Evolutionary conservation across 805 yeast genomes (phyloP), one percentile per base, ranked within the genome.

Genomic region (Hanseniaspora guilliermondii): DNA sequence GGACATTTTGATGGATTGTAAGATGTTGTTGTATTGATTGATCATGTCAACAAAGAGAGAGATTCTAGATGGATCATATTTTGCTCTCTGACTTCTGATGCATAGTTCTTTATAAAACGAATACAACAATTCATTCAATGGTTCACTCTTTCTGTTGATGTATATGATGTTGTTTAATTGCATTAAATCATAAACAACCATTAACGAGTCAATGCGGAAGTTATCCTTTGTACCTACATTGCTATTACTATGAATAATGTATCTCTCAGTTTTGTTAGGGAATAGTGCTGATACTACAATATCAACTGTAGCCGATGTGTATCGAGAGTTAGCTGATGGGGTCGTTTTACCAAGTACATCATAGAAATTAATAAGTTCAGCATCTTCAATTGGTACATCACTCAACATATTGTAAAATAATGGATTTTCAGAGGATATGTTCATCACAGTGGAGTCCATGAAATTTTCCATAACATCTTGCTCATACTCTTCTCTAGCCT

Each of bases 1-100:
- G 72, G 19, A 63, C 41, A 2, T 58, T 41, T 21, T 61, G 39
- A 8, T 32, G 11, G 7, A 6, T 14, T 44, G 21, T 17, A 30
- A 17, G 4, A 44, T 8, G 9, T 25, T 14, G 5, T 30, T 44
- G 33, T 44, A 44, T 44, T 44, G n/a, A 25, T 44, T 44, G 2
- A 62, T 61, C 9, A 62, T 49, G 30, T 58, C 60, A 33, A 54
- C 49, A 12, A 52, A 58, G 1, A 19, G 7, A 11, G 41, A n/a
- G 2, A 49, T 9, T 21, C n/a, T 35, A 11, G 27, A n/a, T 16
- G 14, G 14, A 36, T 41, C 41, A 35, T 3, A 25, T 19, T 40
- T 41, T 16, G 48, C 12, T 9, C 32, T 11, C 3, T 27, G 44
- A n/a, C 37, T 42, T 44, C 55, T 52, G 6, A 42, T 12, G 21